Evolutionary conservation across 257 asterid genomes (phyloP).

Genomic region (Penstemon eatonii): DNA sequence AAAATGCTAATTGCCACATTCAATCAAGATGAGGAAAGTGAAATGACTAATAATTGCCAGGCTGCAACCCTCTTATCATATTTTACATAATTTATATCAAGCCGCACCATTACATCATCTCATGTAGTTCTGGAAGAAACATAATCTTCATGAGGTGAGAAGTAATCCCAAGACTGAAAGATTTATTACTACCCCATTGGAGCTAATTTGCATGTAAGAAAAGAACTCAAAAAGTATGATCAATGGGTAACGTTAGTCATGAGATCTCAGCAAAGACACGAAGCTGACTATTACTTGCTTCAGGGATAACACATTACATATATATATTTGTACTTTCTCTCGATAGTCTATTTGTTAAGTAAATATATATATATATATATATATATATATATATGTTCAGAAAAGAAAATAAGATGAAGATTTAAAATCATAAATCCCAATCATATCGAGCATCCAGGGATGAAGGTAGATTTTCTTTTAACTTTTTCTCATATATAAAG

Average conservation of each 20-base stretch:
- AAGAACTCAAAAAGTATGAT: background rate
- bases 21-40: background rate
- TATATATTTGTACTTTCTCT: background rate
- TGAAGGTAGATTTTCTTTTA: background rate
- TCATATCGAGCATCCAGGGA: background rate
- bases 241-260: slow-evolving; percentile 6
- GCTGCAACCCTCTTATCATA: background rate
- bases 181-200: slow-evolving; percentile 14
- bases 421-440: background rate
- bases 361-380: too few relatives aligned
- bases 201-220: slow-evolving; percentile 5
- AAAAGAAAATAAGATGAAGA: slow-evolving; percentile 3
- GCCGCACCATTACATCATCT: background rate
- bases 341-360: background rate
- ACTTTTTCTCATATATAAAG: background rate
- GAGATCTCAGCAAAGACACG: background rate
- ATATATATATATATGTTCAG: background rate
- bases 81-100: background rate
- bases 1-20: background rate
- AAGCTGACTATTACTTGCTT: background rate
- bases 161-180: background rate
- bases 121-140: background rate
- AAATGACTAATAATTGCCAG: background rate
- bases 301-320: background rate
- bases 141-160: background rate